These are phyloP conservation scores for Tylopilus sp. DNA, from an alignment of 768 basidiomycete species.

Conservation along the genomic window DNA sequence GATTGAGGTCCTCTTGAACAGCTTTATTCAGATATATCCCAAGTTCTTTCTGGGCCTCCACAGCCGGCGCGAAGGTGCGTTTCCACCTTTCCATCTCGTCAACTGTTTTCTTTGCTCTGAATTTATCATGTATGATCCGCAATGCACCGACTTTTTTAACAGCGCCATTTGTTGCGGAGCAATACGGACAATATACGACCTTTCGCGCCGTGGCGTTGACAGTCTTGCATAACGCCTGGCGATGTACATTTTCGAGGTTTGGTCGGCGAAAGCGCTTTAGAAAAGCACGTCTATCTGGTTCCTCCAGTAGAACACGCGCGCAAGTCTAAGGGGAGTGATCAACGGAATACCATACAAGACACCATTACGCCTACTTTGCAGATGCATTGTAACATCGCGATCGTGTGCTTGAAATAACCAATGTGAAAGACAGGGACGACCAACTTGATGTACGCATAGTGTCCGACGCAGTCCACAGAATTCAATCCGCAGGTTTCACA, in stretches of 20 bases:
- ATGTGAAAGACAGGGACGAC: constrained; percentile 97
- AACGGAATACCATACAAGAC: not conserved
- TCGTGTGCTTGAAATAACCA: constrained; percentile 96
- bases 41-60: constrained; percentile 86
- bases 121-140: constrained; percentile 98
- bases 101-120: constrained; percentile 87
- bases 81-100: constrained; percentile 89
- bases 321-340: constrained; percentile 59
- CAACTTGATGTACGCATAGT: constrained; percentile 98
- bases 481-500: constrained; percentile 95
- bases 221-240: constrained; percentile 75
- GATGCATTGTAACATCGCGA: constrained; percentile 89
- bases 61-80: constrained; percentile 72
- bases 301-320: constrained; percentile 85
- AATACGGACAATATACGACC: constrained; percentile 88
- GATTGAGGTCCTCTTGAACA: constrained; percentile 89
- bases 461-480: constrained; percentile 93
- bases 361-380: constrained; percentile 68
- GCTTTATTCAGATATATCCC: constrained; percentile 83
- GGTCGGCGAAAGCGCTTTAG: constrained; percentile 89
- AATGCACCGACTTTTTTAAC: constrained; percentile 95
- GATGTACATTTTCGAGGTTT: constrained; percentile 89
- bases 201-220: constrained; percentile 88
- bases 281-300: constrained; percentile 77
- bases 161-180: constrained; percentile 87